Evolutionary conservation across 257 asterid species (phyloP).

Genomic region (Marsdenia floribunda): DNA sequence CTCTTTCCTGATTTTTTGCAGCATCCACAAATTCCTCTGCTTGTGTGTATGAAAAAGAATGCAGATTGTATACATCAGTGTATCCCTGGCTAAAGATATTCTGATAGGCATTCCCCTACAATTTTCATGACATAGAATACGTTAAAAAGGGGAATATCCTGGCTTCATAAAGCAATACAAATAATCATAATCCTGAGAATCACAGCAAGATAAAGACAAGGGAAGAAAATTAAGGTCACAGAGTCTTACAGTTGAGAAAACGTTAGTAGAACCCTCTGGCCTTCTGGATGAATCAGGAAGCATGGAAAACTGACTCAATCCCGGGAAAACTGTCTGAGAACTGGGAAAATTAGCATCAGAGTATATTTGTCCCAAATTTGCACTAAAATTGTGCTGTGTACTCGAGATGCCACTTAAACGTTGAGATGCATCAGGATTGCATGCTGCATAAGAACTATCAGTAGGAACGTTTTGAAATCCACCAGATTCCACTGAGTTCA

Average conservation of each 20-base stretch:
- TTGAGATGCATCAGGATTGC: constrained; percentile 15
- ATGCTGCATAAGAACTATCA: constrained; percentile 20
- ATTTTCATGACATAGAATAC: background rate
- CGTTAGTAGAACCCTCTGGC: background rate
- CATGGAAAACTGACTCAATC: background rate
- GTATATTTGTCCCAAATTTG: background rate
- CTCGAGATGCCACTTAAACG: constrained; percentile 3
- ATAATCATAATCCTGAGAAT: no score
- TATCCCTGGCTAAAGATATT: background rate
- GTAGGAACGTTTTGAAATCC: constrained; percentile 20
- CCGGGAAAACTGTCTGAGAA: background rate
- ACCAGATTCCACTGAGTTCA: constrained; percentile 29
- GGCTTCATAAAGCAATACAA: background rate
- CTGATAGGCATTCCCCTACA: constrained; percentile 8
- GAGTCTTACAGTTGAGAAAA: constrained; percentile 3
- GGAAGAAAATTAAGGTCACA: background rate
- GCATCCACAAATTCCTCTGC: constrained; percentile 3
- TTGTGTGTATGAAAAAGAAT: constrained; percentile 1
- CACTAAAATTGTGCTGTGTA: background rate
- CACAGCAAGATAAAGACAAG: background rate
- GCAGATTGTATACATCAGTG: background rate
- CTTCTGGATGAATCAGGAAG: constrained; percentile 1
- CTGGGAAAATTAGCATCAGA: constrained; percentile 2
- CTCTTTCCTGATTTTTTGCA: constrained; percentile 17
- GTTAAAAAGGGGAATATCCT: background rate